Evolutionary conservation across 495 filamentous ascomycete species (phyloP), one percentile per base, ranked within the genome.

Genomic region (Xylaria scruposa): DNA sequence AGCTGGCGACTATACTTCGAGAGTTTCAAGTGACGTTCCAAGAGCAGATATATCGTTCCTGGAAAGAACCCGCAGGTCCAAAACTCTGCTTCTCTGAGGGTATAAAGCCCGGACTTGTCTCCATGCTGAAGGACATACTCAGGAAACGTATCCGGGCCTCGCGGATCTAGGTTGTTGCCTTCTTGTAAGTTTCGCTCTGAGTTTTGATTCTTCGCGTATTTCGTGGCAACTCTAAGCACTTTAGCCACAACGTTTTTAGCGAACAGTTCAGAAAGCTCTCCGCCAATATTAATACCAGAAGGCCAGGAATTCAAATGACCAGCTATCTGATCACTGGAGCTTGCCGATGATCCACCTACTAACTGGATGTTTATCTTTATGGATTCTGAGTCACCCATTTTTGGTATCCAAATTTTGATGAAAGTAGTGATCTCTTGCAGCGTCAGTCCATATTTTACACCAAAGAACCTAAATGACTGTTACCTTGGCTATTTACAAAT

Each of bases 41-140:
- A 29, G 2, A 54, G 51, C 3, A 54, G 51, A 54, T 54, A 29
- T 54, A 54, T 29, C 3, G 51, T 54, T 54, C 51, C 51, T 15
- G 51, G 51, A 54, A 54, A 54, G 24, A 54, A 54, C 24, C 51
- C 51, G 3, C 51, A 54, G 24, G 51, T 54, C 51, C 51, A 54
- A 10, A 54, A 54, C 51, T 26, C 51, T 54, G 51, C 21, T 6
- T 54, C 51, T 24, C 51, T 29, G 24, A 26, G 24, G 6, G 12
- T 15, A 24, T 54, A 54, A 12, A 21, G 24, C 21, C 51, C 51
- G 29, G 51, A 4, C 26, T 1, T 26, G 24, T 54, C 51, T 4
- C 51, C 51, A 4, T 1, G 10, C 4, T 54, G 51, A 29, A 24
- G 24, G 29, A 54, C 24, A 29, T 29, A 54, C 12, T 54, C 51